Conservation (phyloP, 2,329 filamentous ascomycete genomes). For the Biscogniauxia mediterranea region DNA sequence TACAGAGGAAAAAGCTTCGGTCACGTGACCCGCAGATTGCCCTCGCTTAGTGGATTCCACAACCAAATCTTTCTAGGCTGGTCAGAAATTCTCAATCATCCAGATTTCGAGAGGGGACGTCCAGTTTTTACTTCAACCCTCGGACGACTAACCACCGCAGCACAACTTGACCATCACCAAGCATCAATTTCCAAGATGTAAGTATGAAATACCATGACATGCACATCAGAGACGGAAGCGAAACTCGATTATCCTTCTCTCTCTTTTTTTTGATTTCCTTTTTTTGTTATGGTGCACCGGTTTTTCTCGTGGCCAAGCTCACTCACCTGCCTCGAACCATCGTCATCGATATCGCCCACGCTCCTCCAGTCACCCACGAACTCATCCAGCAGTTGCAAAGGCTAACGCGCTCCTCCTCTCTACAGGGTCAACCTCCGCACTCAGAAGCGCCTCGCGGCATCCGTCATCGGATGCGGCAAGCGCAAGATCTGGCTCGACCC, state of each 20-base stretch:
- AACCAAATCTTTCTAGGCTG: constrained; percentile 17
- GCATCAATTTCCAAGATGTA: constrained; percentile 32
- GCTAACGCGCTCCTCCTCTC: constrained; percentile 24
- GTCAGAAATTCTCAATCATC: constrained; percentile 23
- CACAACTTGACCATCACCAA: constrained; percentile 28
- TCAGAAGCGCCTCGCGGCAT: constrained; percentile 99
- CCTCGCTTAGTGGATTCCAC: constrained; percentile 32
- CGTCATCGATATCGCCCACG: constrained; percentile 9
- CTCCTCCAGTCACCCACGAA: background rate
- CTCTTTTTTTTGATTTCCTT: background rate
- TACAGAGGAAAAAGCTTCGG: background rate
- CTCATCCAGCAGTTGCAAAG: background rate
- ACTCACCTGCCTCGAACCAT: background rate
- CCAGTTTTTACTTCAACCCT: constrained; percentile 28
- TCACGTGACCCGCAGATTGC: constrained; percentile 25
- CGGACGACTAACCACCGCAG: constrained; percentile 31
- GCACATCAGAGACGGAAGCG: background rate
- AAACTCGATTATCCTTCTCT: background rate
- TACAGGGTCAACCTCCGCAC: constrained; percentile 98
- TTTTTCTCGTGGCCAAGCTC: constrained; percentile 1
- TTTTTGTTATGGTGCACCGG: background rate
- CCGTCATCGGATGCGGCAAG: constrained; percentile 98
- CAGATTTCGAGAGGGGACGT: constrained; percentile 21
- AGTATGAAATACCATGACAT: constrained; percentile 16
- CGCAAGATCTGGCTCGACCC: constrained; percentile 99